Evolutionary conservation across 768 basidiomycete species (phyloP), one percentile per base, ranked within the genome.

Genomic region (Termitomyces sp.): DNA sequence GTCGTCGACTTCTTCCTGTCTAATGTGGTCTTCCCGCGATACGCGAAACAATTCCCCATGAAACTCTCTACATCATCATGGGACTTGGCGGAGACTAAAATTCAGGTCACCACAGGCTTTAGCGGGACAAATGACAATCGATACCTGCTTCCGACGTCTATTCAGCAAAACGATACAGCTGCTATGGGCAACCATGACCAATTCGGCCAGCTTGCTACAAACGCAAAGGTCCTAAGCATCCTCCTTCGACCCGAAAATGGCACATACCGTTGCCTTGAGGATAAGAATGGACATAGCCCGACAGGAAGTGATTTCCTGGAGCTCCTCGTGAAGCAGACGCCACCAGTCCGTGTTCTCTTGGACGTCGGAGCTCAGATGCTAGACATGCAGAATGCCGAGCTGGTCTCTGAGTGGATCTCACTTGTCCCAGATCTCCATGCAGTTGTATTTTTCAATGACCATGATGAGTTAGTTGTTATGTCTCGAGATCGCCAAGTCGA

Each of bases 361-460:
- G 82, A 84, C 43, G 81, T 84, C 12, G 83, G 82, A 3, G 82
- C 82, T 0, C 82, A 84, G 58, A 78, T 84, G 68, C 66, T 84
- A 9, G 82, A 84, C 43, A 67, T 81, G 54, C 65, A 70, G 23
- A 84, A 82, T 57, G 34, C 61, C 2, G 67, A 78, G 25, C 51
- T 84, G 5, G 78, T 71, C 2, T 37, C 53, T 19, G 42, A 61
- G 2, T 84, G 82, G 83, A 65, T 84, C 4, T 56, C 51, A 17
- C 45, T 67, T 23, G 59, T 61, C 2, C 53, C 59, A 2, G 59
- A 69, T 27, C 60, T 75, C 2, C 63, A 68, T 34, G 82, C 78
- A 0, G 77, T 75, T 0, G 68, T 84, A 5, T 83, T 72, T 54
- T 78, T 77, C 56, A 66, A 77, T 44, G 67, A 68, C 34, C 46